Base-by-base conservation (phyloP, 108 stramenopile species). In the Nitzschia palea region DNA sequence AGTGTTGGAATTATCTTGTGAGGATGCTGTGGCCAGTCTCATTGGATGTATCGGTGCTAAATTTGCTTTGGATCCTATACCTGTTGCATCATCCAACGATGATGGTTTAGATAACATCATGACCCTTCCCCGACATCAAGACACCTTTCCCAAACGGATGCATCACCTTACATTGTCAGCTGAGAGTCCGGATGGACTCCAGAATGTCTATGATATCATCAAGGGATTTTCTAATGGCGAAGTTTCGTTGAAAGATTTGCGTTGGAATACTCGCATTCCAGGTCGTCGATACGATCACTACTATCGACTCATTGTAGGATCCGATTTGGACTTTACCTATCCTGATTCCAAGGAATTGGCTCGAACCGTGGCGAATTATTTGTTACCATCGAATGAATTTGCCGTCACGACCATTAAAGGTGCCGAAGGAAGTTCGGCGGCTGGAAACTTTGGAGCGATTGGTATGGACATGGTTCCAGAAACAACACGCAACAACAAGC, bases 291-390 rank as follows among this genome's bases (percentile, higher is more conserved):
- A 63, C 40, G 42, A 66, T 5, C 63, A 20, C 12, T 34, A 62
- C 22, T 76, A 68, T 51, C 54, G 62, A 10, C 76, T 70, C 23
- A 66, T 81, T 35, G 27, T 82, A 6, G 76, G 77, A 14, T 66
- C 63, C 10, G 81, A 82, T 44, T 27, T 81, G 33, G 73, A 71
- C 57, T 81, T 65, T 35, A 69, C 78, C 0, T 82, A 62, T 54
- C 77, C 85, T 12, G 55, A 61, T 42, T 58, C 81, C 12, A 68
- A 65, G 43, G 63, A 73, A 53, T 44, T 82, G 57, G 67, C 81
- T 0, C 67, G 76, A 12, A 42, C 68, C 27, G 68, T 73, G 10
- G 81, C 81, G 31, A 45, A 77, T 55, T 18, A 18, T 20, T 44
- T 82, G 27, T 34, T 68, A 30, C 71, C 81, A 2, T 72, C 71